Evolutionary conservation across 2,329 filamentous ascomycete genomes (phyloP), one percentile per base, ranked within the genome.

Genomic region (Tolypocladium sp.): DNA sequence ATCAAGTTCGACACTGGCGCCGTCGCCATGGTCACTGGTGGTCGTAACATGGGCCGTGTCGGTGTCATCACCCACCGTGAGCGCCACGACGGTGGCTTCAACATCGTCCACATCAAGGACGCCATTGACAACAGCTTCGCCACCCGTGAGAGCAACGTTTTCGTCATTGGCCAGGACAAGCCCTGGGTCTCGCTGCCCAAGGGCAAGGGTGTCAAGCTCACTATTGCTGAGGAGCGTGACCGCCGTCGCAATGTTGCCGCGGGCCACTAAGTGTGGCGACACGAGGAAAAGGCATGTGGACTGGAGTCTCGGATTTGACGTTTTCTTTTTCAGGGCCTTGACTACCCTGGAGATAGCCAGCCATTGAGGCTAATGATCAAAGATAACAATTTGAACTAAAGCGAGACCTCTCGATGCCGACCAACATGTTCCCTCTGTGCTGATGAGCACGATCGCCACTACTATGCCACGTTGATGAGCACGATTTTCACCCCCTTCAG

Each of bases 1-100:
- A 92, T 97, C 86, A 90, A 89, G 82, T 99, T 99, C 83, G 94
- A 99, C 80, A 97, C 92, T 75, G 94, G 93, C 81, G 89, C 91
- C 77, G 92, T 99, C 72, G 92, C 90, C 79, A 99, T 99, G 93
- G 90, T 89, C 75, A 99, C 94, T 71, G 94, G 94, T 88, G 94
- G 94, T 88, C 94, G 93, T 78, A 99, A 99, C 91, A 99, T 97
- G 93, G 94, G 94, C 79, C 94, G 94, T 93, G 93, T 99, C 76
- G 94, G 94, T 90, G 93, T 97, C 79, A 95, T 99, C 84, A 97
- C 94, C 74, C 92, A 99, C 88, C 93, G 94, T 85, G 94, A 99
- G 87, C 91, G 94, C 74, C 94, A 99, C 87, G 94, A 99, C 73
- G 94, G 94, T 86, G 94, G 94, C 80, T 99, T 99, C 90, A 95